Evolutionary conservation across 495 filamentous ascomycete genomes (phyloP), one percentile per base, ranked within the genome.

Genomic region (Neurospora tetrasperma): DNA sequence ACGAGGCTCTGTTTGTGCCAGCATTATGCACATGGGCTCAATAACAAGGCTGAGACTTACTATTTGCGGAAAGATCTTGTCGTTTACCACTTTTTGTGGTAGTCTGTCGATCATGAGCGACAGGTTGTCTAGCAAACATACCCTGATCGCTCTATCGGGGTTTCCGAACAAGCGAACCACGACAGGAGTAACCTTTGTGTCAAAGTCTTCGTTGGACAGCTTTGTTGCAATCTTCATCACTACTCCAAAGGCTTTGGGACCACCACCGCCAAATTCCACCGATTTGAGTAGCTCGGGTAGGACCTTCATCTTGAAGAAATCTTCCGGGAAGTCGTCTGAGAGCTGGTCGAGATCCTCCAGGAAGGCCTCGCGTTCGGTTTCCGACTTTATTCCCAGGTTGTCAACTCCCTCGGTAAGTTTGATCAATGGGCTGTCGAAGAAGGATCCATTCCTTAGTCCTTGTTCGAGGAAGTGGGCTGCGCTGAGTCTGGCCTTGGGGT

Each of bases 281-380:
- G 94, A 96, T 77, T 98, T 98, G 1, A 99, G 85, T n/a, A 99
- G 84, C 79, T 98, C 96, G 1, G 96, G 96, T 18, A 99, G 86
- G 12, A 98, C 89, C 77, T 98, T 99, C 89, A 96, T 92, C 79
- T 94, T 97, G 84, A 98, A 96, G 79, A 96, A 99, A 71, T 97
- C 94, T 76, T 98, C 96, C 0, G 96, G 96, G 75, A 98, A 97
- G 79, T 98, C 94, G 74, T 97, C 93, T 1, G 93, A 90, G 6
- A 96, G 87, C 69, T 91, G 86, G 76, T 97, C 93, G 5, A 99
- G 87, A 80, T 96, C 91, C 92, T 90, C 90, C 6, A 99, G 85
- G 73, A 99, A 97, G 42, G 90, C 89, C 71, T 98, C 92, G 73
- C 93, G 87, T 79, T 98, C 96, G 16, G 83, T 84, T 74, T 96